phyloP scores from a whole-genome alignment of 208 protist species.

The Crithidia bombi region DNA sequence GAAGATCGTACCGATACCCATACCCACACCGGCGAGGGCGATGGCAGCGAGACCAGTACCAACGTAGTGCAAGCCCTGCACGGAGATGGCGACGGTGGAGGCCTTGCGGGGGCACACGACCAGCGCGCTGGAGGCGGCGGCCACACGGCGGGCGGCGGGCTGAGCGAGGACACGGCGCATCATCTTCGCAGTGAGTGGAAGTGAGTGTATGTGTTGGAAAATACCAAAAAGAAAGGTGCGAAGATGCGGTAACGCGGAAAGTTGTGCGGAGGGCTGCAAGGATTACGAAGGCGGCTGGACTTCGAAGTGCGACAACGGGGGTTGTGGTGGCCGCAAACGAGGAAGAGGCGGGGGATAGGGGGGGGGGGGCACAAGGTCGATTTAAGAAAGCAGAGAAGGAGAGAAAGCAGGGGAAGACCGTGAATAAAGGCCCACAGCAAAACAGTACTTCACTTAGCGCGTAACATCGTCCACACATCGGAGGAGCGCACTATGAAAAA shows the following conservation, averaged over 20 bases:
- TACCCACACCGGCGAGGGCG: constrained; percentile 88
- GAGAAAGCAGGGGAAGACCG: too few relatives aligned
- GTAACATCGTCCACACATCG: too few relatives aligned
- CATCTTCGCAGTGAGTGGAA: constrained; percentile 46
- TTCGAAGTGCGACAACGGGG: too few relatives aligned
- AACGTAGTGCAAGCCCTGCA: constrained; percentile 92
- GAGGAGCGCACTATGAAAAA: too few relatives aligned
- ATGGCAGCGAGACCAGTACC: constrained; percentile 91
- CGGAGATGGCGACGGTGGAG: constrained; percentile 88
- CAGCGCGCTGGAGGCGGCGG: constrained; percentile 43
- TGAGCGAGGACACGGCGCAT: constrained; percentile 82
- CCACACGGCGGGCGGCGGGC: constrained; percentile 56
- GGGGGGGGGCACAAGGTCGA: not conserved
- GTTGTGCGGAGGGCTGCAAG: not conserved
- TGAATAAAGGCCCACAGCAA: too few relatives aligned
- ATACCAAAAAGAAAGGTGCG: not conserved
- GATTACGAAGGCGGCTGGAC: not conserved
- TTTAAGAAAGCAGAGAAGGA: not conserved
- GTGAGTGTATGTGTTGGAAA: not conserved
- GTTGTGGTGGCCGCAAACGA: not conserved
- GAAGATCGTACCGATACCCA: constrained; percentile 93
- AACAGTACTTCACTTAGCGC: too few relatives aligned
- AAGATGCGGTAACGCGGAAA: not conserved
- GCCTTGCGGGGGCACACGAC: constrained; percentile 58
- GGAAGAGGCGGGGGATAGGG: not conserved